A percentile compares a stretch with the other conserved stretches of the same genome.
Conservation (phyloP, 257 asterid genomes). For the Knoxia roxburghii region DNA sequence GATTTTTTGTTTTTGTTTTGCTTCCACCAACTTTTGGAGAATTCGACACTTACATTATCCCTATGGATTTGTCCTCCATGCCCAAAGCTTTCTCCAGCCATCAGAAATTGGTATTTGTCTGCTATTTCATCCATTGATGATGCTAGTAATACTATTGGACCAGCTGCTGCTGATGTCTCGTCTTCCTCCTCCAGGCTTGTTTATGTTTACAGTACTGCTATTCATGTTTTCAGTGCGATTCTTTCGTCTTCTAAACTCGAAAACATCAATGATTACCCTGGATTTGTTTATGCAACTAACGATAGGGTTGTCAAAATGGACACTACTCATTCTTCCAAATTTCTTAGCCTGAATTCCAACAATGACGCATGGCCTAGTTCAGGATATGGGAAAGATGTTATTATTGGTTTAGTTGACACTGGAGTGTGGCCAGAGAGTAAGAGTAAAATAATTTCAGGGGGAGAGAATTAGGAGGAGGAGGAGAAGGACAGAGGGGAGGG, state of each 20-base stretch:
- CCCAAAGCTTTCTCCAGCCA: slow-evolving; percentile 63
- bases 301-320: slow-evolving; percentile 45
- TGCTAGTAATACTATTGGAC: not conserved
- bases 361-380: too few species aligned
- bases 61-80: slow-evolving; percentile 53
- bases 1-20: too few species aligned
- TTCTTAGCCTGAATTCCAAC: slow-evolving; percentile 52
- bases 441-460: too few species aligned
- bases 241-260: slow-evolving; percentile 47
- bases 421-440: too few species aligned
- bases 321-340: slow-evolving; percentile 53
- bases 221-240: slow-evolving; percentile 58
- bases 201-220: slow-evolving; percentile 49
- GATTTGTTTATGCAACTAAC: slow-evolving; percentile 41
- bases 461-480: too few species aligned
- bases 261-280: slow-evolving; percentile 36
- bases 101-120: slow-evolving; percentile 48
- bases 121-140: slow-evolving; percentile 41
- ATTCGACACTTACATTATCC: too few species aligned
- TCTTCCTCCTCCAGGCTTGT: slow-evolving; percentile 38
- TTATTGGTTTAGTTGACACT: too few species aligned
- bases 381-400: too few species aligned
- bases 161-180: not conserved
- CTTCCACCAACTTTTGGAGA: too few species aligned
- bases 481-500: too few species aligned